Percentiles rank a stretch among this genome's conserved stretches.
Conservation (phyloP, 306 rosid species). For the Begonia fuchsioides region DNA sequence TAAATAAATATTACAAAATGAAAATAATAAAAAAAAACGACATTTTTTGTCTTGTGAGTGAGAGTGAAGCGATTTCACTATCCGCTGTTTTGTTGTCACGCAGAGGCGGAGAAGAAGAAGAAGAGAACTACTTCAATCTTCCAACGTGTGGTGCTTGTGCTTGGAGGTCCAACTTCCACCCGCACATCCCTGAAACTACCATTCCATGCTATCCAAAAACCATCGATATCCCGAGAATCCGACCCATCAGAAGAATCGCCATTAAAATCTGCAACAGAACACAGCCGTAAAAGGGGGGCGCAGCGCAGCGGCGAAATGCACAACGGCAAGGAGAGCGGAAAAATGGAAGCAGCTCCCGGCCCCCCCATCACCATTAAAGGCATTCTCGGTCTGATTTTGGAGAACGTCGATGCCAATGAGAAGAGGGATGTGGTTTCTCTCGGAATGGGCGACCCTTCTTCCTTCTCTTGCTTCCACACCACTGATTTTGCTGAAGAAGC, state of each 20-base stretch:
- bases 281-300: not conserved
- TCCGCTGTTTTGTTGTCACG: slow-evolving; percentile 10
- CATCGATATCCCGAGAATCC: not conserved
- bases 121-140: slow-evolving; percentile 4
- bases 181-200: not conserved
- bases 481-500: slow-evolving; percentile 43
- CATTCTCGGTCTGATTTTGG: slow-evolving; percentile 42
- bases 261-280: not conserved
- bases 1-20: too few species aligned
- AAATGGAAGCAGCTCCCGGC: slow-evolving; percentile 29
- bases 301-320: slow-evolving; percentile 22
- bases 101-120: slow-evolving; percentile 3
- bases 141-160: slow-evolving; percentile 25
- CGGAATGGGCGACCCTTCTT: slow-evolving; percentile 89
- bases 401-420: slow-evolving; percentile 24
- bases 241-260: not conserved
- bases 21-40: too few species aligned
- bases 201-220: not conserved
- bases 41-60: too few species aligned
- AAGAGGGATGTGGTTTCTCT: slow-evolving; percentile 44
- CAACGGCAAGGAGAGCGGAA: slow-evolving; percentile 22
- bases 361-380: slow-evolving; percentile 70
- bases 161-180: slow-evolving; percentile 6
- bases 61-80: not conserved
- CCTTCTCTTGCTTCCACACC: slow-evolving; percentile 42